Base-by-base conservation (phyloP, 148 eudicot genomes). In the Polygonum aviculare region DNA sequence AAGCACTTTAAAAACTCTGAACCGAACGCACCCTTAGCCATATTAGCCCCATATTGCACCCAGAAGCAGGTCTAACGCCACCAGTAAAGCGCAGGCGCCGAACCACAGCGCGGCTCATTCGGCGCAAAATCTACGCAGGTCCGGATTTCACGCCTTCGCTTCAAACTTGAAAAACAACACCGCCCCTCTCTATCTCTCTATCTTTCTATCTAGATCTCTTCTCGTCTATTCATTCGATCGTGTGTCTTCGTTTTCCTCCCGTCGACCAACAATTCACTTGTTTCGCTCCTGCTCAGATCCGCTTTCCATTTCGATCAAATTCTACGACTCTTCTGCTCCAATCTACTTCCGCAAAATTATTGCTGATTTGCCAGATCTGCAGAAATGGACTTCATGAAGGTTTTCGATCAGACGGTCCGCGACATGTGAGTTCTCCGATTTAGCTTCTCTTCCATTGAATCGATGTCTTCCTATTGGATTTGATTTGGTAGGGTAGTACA, bases 351-450 rank as follows among this genome's bases (percentile, higher is more conserved):
- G 55, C 5, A 51, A 51, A 18, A 15, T 14, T 14, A 51, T 60
- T 60, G 67, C 67, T 60, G 11, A 26, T 60, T 60, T 21, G 35
- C 33, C 76, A 82, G 84, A 84, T 82, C 83, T 47, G 33, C 50
- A 59, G 62, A 45, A 63, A 94, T 95, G 98, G 98, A 94, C 90
- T 92, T 95, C 83, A 92, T 92, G 94, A 92, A 95, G 91, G 98
- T 92, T 51, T 50, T 95, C 78, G 98, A 95, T 86, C 97, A 95
- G 87, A 87, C 98, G 51, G 97, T 92, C 44, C 92, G 97, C 49
- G 97, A 95, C 86, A 90, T 95, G 98, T 90, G 80, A 84, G 79
- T 60, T 49, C 39, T 36, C 18, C 0, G 36, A 51, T 72, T 39
- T 49, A 73, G 47, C 76, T 67, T 1, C 70, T 33, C 1, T 55